Conservation (phyloP, 108 stramenopile species). For the Conticribra weissflogii region DNA sequence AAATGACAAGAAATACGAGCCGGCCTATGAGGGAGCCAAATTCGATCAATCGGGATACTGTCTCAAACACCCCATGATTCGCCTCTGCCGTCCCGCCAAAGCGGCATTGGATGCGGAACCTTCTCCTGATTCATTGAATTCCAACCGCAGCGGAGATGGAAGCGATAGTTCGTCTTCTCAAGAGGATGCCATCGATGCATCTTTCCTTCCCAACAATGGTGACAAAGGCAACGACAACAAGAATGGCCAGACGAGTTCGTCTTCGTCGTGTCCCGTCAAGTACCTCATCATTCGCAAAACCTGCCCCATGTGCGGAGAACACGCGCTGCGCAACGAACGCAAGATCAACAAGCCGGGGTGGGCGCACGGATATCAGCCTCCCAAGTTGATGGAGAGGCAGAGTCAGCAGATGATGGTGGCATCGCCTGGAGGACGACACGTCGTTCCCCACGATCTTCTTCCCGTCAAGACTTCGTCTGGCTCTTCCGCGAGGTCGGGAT, state of each 20-base stretch:
- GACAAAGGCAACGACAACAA: neutral
- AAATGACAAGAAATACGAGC: constrained; percentile 19
- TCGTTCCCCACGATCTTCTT: too few relatives aligned
- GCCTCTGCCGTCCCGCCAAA: constrained; percentile 18
- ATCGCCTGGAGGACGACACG: too few relatives aligned
- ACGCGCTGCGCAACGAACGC: constrained; percentile 14
- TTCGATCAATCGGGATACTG: constrained; percentile 20
- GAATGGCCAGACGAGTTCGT: neutral
- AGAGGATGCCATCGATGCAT: too few relatives aligned
- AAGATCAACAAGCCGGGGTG: constrained; percentile 12
- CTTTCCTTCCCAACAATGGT: too few relatives aligned
- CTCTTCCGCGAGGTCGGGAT: too few relatives aligned
- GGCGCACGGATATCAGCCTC: constrained; percentile 9
- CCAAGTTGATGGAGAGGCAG: neutral
- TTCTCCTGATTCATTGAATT: too few relatives aligned
- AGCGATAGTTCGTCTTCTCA: too few relatives aligned
- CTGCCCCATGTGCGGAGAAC: constrained; percentile 27
- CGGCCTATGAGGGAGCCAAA: constrained; percentile 19
- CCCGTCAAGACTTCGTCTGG: too few relatives aligned
- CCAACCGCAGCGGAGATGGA: too few relatives aligned
- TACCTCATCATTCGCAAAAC: constrained; percentile 15
- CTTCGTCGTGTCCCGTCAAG: neutral
- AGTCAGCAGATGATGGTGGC: neutral
- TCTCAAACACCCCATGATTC: constrained; percentile 27
- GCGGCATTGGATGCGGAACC: too few relatives aligned